Base-by-base conservation (phyloP, 345 rosid species). In the Bruguiera parviflora region DNA sequence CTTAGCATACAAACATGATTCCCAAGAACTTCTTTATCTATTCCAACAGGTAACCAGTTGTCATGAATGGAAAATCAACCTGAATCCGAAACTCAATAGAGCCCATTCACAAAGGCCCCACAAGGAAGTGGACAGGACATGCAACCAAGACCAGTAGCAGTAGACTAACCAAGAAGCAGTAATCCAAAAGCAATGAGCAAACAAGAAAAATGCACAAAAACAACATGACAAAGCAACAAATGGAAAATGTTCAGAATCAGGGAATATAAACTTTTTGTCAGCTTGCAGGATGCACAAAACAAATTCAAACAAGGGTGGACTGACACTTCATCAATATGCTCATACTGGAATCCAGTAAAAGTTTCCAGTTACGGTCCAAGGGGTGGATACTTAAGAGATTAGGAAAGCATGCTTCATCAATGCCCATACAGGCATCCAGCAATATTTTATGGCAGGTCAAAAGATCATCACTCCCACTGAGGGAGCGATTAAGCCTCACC, bases 351-450 rank as follows among this genome's bases (percentile, higher is more conserved):
- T 43, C 49, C 16, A 13, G 49, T 5, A 11, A 43, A 15, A 15
- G 49, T 13, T 43, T 43, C 16, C 49, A 13, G 49, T 43, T 13
- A 13, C 4, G 15, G 49, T 43, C 19, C 19, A 13, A 11, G 49
- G 49, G 16, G 49, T 43, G 49, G 18, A 13, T 11, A 43, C 18
- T 43, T 13, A 15, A 5, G 28, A 53, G 55, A 27, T 24, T 56
- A 33, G 56, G 32, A 53, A 15, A 27, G 43, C 37, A 27, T 43
- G 64, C 56, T 46, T 27, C 57, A 46, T 68, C 37, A 68, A 59
- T 31, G 25, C 18, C 59, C 22, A 53, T 24, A n/a, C 5, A 19
- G 10, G 10, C 56, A 68, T 29, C 21, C 9, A 19, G 11, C 18
- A 57, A 19, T 16, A n/a, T 57, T 57, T 35, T 8, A 5, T 21